Evolutionary conservation across 1,284 basidiomycete species (phyloP).

Genomic region (Trichosporon sp.): DNA sequence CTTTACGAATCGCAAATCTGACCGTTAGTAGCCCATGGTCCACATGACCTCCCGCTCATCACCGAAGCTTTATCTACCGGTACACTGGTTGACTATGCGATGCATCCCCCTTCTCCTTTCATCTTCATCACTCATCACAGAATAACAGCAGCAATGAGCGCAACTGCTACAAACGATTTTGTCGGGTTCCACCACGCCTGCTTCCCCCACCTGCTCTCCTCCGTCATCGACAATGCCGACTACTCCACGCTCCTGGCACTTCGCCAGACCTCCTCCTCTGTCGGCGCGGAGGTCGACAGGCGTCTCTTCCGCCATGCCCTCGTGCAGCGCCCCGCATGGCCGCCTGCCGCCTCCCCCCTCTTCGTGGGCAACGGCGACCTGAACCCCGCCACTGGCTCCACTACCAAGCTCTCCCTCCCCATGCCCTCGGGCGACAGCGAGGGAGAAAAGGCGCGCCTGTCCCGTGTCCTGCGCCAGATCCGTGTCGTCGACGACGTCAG

Average conservation of each 20-base stretch:
- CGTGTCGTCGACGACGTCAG: background rate
- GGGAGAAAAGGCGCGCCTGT: background rate
- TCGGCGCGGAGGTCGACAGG: background rate
- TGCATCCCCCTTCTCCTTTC: background rate
- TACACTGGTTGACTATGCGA: no score
- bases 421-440: background rate
- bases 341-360: background rate
- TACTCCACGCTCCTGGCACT: background rate
- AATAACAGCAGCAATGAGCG: background rate
- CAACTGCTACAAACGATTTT: background rate
- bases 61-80: background rate
- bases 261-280: background rate
- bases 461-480: background rate
- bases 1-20: slow-evolving; percentile 10
- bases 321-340: background rate
- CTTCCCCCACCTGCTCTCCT: slow-evolving; percentile 7
- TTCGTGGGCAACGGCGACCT: background rate
- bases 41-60: background rate
- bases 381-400: background rate
- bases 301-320: background rate
- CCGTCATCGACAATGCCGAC: background rate
- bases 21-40: background rate
- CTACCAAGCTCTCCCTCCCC: background rate
- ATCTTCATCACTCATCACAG: background rate
- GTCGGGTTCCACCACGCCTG: slow-evolving; percentile 10